Evolutionary conservation across 2,329 filamentous ascomycete genomes (phyloP), one percentile per base, ranked within the genome.

Genomic region (Clathrospora elynae): DNA sequence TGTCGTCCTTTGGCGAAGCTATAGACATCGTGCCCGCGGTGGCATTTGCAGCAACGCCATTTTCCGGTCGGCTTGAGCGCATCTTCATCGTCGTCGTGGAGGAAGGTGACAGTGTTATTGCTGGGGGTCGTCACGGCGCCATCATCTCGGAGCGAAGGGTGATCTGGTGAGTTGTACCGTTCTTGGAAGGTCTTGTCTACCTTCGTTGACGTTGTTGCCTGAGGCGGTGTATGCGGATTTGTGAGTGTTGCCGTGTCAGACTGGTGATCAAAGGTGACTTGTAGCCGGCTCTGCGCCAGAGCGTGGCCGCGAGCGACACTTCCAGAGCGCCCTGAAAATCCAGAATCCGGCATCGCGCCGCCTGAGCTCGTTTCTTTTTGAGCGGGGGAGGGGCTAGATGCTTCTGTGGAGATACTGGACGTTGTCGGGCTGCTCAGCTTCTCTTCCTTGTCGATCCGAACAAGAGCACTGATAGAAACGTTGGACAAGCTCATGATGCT

Each of bases 21-120:
- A 35, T 42, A 44, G 14, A 51, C 29, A 4, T 45, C 36, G 12
- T 49, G 45, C 9, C 22, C 31, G 11, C 23, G 26, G 3, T 35
- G 10, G 17, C 48, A 51, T 22, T 41, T 49, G 31, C 49, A 52
- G 32, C 49, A 52, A 28, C 35, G 37, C 49, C 49, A 52, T 14
- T 42, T 49, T 10, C 49, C 46, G 17, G 38, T 35, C 3, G 40
- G 22, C 12, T 22, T 28, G 4, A 24, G 23, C n/a, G 13, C 3
- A n/a, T n/a, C n/a, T 7, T n/a, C 14, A 12, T 18, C 12, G 3
- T 35, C 34, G 5, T 25, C 8, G 10, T 31, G 14, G 19, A 30
- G 2, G 13, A 26, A 25, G 10, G 30, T 31, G 18, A 38, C 2
- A 7, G 13, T 37, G 20, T 24, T 17, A 22, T 12, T 3, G 14